Conservation (phyloP, 176 grass and related monocot genomes). For the Pontederia crassipes region DNA sequence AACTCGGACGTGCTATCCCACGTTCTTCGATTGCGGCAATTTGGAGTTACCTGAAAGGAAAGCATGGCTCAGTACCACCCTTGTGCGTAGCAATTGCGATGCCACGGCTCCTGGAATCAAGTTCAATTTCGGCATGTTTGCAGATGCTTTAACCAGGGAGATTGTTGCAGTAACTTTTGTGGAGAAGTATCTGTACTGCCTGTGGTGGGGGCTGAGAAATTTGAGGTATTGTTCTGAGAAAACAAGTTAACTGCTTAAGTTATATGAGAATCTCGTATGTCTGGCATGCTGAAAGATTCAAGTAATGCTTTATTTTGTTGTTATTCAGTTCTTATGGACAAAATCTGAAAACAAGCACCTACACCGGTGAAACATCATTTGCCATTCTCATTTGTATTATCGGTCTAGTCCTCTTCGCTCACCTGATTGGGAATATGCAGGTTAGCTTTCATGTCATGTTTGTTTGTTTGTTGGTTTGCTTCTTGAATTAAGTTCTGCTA, state of each 20-base stretch:
- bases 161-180: constrained; percentile 30
- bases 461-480: neutral
- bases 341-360: constrained; percentile 69
- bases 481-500: too few species aligned
- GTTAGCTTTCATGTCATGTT: constrained; percentile 14
- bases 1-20: constrained; percentile 13
- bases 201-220: constrained; percentile 89
- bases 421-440: constrained; percentile 99
- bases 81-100: constrained; percentile 21
- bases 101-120: constrained; percentile 14
- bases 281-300: too few species aligned
- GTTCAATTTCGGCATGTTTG: constrained; percentile 58
- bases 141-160: constrained; percentile 42
- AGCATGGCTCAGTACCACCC: constrained; percentile 33
- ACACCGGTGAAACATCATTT: constrained; percentile 61
- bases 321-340: constrained; percentile 69
- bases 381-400: constrained; percentile 78
- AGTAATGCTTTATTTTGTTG: constrained; percentile 3
- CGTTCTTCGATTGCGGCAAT: constrained; percentile 49
- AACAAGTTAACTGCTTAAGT: too few species aligned
- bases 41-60: neutral
- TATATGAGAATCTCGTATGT: too few species aligned
- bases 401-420: constrained; percentile 79
- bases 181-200: constrained; percentile 89
- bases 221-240: constrained; percentile 35